Percentiles rank a stretch among this genome's conserved stretches.
phyloP scores from a whole-genome alignment of 2,329 filamentous ascomycete species.

The Aspergillus quadricinctus region DNA sequence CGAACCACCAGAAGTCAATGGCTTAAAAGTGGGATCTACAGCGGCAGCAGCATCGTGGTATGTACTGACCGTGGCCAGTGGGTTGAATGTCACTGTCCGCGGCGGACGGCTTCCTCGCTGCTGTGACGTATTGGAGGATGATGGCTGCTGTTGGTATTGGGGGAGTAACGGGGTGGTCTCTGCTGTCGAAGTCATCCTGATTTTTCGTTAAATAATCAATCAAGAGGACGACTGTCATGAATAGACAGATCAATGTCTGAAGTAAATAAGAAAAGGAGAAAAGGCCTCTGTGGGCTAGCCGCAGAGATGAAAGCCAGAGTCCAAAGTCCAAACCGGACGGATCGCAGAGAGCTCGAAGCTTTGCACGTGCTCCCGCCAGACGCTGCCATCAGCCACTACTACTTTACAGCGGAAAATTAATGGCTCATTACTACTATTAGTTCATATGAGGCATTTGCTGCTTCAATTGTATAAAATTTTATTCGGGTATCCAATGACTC shows the following conservation, averaged over 20 bases:
- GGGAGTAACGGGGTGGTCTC: conserved; percentile 43
- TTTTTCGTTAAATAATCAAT: conserved; percentile 4
- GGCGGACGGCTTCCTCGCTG: conserved; percentile 33
- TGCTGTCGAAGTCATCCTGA: conserved; percentile 33
- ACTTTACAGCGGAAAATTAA: no score
- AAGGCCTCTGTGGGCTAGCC: not conserved
- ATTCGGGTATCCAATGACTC: not conserved
- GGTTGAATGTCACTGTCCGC: conserved; percentile 48
- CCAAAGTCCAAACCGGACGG: conserved; percentile 2
- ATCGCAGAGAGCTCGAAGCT: conserved; percentile 12
- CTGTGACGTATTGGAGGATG: conserved; percentile 35
- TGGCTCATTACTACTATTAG: not conserved
- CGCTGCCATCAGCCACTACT: conserved; percentile 2
- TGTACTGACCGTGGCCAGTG: conserved; percentile 42
- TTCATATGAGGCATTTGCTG: not conserved
- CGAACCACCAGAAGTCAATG: conserved; percentile 37
- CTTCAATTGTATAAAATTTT: not conserved
- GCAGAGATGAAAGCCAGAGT: not conserved
- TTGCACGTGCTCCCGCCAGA: conserved; percentile 20
- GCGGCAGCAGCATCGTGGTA: conserved; percentile 37
- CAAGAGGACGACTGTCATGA: conserved; percentile 14
- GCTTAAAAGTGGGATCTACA: conserved; percentile 39
- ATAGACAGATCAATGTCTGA: conserved; percentile 7
- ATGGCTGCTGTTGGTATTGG: conserved; percentile 25
- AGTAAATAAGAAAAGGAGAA: conserved; percentile 6